Percentiles rank a stretch among this genome's conserved stretches.
phyloP scores from a whole-genome alignment of 306 rosid species.

The Quercus parvula region DNA sequence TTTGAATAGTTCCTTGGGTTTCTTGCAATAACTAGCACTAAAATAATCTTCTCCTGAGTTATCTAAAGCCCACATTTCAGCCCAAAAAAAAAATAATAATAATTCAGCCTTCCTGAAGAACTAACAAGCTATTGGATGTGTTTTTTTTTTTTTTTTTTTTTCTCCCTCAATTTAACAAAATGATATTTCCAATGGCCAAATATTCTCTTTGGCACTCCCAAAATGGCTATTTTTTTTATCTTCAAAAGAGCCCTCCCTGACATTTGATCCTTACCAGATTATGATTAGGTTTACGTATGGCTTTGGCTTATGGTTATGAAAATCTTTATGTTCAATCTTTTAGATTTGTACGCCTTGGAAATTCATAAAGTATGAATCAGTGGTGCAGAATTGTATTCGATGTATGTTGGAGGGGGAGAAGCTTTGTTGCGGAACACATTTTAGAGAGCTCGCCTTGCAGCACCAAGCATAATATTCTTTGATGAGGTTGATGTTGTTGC shows the following conservation, averaged over 20 bases:
- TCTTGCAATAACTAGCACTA: too few relatives aligned
- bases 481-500: constrained; percentile 93
- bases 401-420: constrained; percentile 98
- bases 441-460: constrained; percentile 81
- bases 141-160: too few relatives aligned
- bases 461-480: constrained; percentile 85
- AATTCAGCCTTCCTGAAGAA: background rate
- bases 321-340: background rate
- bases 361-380: constrained; percentile 48
- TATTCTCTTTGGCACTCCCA: too few relatives aligned
- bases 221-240: too few relatives aligned
- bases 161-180: too few relatives aligned
- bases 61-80: too few relatives aligned
- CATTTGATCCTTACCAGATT: background rate
- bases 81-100: too few relatives aligned
- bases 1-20: background rate
- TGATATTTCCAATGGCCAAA: too few relatives aligned
- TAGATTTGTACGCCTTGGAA: background rate
- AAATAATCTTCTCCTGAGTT: too few relatives aligned
- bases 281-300: background rate
- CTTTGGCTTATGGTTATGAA: constrained; percentile 45
- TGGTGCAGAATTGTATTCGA: constrained; percentile 88
- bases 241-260: background rate
- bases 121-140: background rate
- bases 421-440: constrained; percentile 76